These are phyloP conservation scores for Solanum pinnatisectum DNA, from an alignment of 257 asterid species.

Conservation along the genomic window DNA sequence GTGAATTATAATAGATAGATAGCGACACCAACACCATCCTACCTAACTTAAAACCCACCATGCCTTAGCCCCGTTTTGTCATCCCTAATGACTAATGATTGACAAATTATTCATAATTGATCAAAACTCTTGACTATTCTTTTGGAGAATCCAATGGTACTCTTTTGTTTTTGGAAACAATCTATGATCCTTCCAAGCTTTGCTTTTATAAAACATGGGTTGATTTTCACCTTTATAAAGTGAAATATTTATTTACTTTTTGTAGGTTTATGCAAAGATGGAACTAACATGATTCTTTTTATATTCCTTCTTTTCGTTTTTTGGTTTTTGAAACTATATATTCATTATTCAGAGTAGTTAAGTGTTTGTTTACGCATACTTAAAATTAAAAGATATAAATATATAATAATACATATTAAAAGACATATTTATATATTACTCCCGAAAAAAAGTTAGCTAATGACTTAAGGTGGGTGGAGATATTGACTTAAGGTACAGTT, in stretches of 20 bases:
- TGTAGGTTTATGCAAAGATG: not conserved
- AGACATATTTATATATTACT: too few relatives aligned
- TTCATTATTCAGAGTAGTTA: not conserved
- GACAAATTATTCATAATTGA: not conserved
- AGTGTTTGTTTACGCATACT: not conserved
- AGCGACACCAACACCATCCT: not conserved
- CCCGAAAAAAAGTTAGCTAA: not conserved
- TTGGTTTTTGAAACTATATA: not conserved
- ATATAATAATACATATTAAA: too few relatives aligned
- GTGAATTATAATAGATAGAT: not conserved
- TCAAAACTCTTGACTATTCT: not conserved
- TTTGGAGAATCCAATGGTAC: not conserved
- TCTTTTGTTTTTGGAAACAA: not conserved
- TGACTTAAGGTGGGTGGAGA: not conserved
- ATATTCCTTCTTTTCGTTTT: not conserved
- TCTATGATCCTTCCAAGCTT: not conserved
- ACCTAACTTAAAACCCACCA: not conserved
- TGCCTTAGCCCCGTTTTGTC: not conserved
- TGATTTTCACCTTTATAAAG: not conserved
- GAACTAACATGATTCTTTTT: not conserved
- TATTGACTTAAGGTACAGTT: not conserved
- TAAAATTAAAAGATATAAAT: too few relatives aligned
- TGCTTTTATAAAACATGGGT: not conserved
- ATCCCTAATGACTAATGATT: not conserved
- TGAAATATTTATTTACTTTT: not conserved